These are phyloP conservation scores for Phytophthora crassamura DNA, from an alignment of 352 stramenopile species.

Conservation along the genomic window DNA sequence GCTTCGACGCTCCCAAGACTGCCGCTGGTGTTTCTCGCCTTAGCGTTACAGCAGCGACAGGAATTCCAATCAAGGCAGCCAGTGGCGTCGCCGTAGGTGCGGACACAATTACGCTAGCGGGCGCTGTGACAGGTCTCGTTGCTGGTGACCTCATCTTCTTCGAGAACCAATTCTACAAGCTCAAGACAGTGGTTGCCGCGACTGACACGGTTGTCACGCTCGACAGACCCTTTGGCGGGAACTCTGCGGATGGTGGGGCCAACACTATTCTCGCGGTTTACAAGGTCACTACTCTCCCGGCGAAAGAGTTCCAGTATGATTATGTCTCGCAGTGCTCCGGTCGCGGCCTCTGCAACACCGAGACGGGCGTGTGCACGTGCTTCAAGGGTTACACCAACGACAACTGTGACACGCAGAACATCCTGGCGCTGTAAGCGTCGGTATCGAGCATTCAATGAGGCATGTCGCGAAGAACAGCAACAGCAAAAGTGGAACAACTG, in stretches of 20 bases:
- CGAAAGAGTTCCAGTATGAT: conserved; percentile 52
- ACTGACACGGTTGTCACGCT: conserved; percentile 28
- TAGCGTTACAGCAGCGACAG: not conserved
- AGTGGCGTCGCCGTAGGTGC: conserved; percentile 19
- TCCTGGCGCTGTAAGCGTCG: conserved; percentile 64
- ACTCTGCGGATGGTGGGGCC: conserved; percentile 19
- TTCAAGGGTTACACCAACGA: conserved; percentile 92
- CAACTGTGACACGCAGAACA: conserved; percentile 88
- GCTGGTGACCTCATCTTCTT: conserved; percentile 55
- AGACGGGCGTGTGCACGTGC: conserved; percentile 81
- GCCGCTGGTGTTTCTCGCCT: not conserved
- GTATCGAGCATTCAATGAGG: not conserved
- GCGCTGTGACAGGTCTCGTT: not conserved
- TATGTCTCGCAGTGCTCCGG: conserved; percentile 82
- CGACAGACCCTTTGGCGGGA: conserved; percentile 60
- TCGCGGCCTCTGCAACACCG: conserved; percentile 68
- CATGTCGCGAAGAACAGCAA: not conserved
- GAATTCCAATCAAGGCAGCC: not conserved
- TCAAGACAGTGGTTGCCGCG: conserved; percentile 13
- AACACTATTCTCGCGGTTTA: conserved; percentile 26
- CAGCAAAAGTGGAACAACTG: not conserved
- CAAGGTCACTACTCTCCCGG: too few species aligned
- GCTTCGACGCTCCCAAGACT: conserved; percentile 24
- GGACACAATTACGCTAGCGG: conserved; percentile 8
- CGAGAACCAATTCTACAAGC: conserved; percentile 68